Conservation (phyloP, 306 rosid species). For the Mucuna pruriens region DNA sequence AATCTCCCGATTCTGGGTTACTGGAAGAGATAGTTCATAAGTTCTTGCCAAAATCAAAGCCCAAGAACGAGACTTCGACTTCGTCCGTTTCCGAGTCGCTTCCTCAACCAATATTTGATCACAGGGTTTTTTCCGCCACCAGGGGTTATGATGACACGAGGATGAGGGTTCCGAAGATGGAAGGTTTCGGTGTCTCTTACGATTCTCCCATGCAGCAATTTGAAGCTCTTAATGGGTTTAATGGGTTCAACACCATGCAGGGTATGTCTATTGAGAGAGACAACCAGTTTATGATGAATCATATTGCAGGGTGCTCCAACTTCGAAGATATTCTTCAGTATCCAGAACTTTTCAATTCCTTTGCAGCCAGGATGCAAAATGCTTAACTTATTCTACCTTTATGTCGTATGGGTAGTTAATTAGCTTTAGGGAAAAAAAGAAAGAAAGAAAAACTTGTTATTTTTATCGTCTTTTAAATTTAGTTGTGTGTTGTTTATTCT, state of each 20-base stretch:
- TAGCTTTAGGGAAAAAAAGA: background rate
- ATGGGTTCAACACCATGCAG: conserved; percentile 19
- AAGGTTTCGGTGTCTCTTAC: conserved; percentile 33
- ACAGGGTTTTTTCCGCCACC: background rate
- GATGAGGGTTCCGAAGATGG: conserved; percentile 11
- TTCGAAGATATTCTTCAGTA: conserved; percentile 57
- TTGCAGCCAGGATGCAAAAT: conserved; percentile 59
- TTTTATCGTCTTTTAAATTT: no score
- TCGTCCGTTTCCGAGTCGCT: background rate
- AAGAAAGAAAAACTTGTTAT: no score
- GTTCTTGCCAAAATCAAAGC: conserved; percentile 45
- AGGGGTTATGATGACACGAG: background rate
- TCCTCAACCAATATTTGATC: conserved; percentile 10
- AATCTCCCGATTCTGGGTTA: conserved; percentile 66
- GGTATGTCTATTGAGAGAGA: conserved; percentile 23
- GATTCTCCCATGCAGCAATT: conserved; percentile 45
- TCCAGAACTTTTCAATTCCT: conserved; percentile 54
- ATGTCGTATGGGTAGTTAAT: background rate
- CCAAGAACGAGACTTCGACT: conserved; percentile 5
- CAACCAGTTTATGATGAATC: conserved; percentile 38
- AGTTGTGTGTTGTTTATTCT: background rate
- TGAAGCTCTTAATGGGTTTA: conserved; percentile 32
- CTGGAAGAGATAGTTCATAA: conserved; percentile 74
- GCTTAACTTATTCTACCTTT: conserved; percentile 12
- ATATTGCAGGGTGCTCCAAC: conserved; percentile 24